Base-by-base conservation (phyloP, 2,329 filamentous ascomycete genomes). In the Cladosporium cucumerinum region DNA sequence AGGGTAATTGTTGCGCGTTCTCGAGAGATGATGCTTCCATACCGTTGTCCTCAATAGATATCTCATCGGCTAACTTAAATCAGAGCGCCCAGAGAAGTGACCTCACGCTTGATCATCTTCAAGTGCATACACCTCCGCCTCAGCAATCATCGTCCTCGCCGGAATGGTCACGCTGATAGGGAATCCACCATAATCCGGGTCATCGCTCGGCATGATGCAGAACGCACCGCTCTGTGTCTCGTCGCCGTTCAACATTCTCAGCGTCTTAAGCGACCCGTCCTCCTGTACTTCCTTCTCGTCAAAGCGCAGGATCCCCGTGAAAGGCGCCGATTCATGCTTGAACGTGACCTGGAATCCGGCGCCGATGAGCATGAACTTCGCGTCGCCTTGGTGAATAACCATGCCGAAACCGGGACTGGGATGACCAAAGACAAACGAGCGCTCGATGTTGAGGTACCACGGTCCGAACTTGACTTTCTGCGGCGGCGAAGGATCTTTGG, bases 111-210 rank as follows among this genome's bases (percentile, higher is more conserved):
- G 28, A 7, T 61, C 58, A n/a, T 61, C 46, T 21, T 51, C 26
- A 46, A 51, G 7, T 25, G 58, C 58, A 67, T 81, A 81, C 0
- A 76, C 74, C 49, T 80, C 73, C 5, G 79, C 72, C 58, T 81
- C 76, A 0, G 80, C 81, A 66, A 84, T 80, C 52, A 76, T 78
- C 2, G 84, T 86, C 62, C 78, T 72, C 0, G 82, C 82, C 1
- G 83, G 84, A 34, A 85, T 81, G 0, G 83, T 86, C 1, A 86
- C 79, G 28, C 79, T 79, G 34, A 85, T 86, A 0, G 83, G 83
- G 65, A 85, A 85, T 0, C 81, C 82, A 1, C 84, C 84, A 70
- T 86, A 86, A 66, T 86, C 83, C 0, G 83, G 83, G 36, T 84
- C 77, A 36, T 85, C 81, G 65, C 81, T 84, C 0, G 82, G 85